Evolutionary conservation across 305 asterid species (phyloP).

Genomic region (Petunia hybrid): DNA sequence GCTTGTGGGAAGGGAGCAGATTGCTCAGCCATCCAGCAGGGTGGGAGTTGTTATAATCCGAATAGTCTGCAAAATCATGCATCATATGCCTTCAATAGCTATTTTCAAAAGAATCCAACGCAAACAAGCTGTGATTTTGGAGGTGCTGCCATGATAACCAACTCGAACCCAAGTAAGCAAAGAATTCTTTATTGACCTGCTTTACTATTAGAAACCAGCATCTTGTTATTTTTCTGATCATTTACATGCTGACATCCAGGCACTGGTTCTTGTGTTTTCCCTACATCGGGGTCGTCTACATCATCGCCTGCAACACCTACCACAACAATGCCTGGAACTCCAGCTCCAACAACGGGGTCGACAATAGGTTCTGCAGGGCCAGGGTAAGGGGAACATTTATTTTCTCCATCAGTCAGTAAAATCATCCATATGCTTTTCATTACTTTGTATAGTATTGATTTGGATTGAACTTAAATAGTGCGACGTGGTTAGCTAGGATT

Average conservation of each 20-base stretch:
- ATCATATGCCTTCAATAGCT: slow-evolving; percentile 79
- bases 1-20: slow-evolving; percentile 90
- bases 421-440: slow-evolving; percentile 14
- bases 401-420: neutral
- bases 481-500: no score
- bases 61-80: slow-evolving; percentile 71
- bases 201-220: neutral
- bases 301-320: slow-evolving; percentile 47
- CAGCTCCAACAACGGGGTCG: slow-evolving; percentile 49
- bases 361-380: slow-evolving; percentile 45
- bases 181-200: slow-evolving; percentile 13
- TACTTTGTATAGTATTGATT: neutral
- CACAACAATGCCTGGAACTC: slow-evolving; percentile 33
- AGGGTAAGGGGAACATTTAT: slow-evolving; percentile 44
- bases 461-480: no score
- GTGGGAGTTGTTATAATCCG: slow-evolving; percentile 75
- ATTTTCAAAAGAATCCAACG: slow-evolving; percentile 66
- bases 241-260: slow-evolving; percentile 52
- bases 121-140: slow-evolving; percentile 80
- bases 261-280: slow-evolving; percentile 71
- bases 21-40: slow-evolving; percentile 71
- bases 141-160: slow-evolving; percentile 64
- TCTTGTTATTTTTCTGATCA: neutral
- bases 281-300: slow-evolving; percentile 55
- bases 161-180: slow-evolving; percentile 75